These are phyloP conservation scores for Manihot esculenta DNA, from an alignment of 441 rosid genomes.

Conservation along the genomic window DNA sequence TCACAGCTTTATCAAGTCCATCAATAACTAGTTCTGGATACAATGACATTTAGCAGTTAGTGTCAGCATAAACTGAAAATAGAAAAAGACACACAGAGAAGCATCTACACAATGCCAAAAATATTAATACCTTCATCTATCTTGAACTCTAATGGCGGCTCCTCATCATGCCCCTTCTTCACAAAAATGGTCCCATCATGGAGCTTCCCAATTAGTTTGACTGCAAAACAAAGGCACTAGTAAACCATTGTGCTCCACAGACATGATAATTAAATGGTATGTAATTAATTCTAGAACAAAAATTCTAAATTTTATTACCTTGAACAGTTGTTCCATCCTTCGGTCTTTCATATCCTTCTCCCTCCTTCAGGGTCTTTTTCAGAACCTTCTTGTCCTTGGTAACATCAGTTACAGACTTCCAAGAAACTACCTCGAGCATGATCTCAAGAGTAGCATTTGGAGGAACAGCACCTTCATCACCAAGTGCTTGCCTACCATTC, in stretches of 20 bases:
- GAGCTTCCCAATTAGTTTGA: slow-evolving; percentile 66
- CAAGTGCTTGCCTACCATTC: slow-evolving; percentile 59
- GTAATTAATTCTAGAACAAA: neutral
- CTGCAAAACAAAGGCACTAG: slow-evolving; percentile 30
- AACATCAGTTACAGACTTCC: slow-evolving; percentile 71
- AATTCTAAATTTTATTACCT: slow-evolving; percentile 31
- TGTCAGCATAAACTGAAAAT: too few relatives aligned
- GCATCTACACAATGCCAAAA: neutral
- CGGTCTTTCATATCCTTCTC: slow-evolving; percentile 71
- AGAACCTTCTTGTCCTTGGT: slow-evolving; percentile 74
- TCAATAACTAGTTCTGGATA: slow-evolving; percentile 66
- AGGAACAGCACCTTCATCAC: slow-evolving; percentile 55
- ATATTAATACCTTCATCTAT: slow-evolving; percentile 61
- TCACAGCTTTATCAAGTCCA: slow-evolving; percentile 70
- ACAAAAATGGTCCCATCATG: slow-evolving; percentile 62
- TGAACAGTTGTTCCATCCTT: slow-evolving; percentile 67
- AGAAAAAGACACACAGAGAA: too few relatives aligned
- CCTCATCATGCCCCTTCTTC: slow-evolving; percentile 67
- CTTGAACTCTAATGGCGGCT: slow-evolving; percentile 56
- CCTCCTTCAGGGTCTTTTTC: slow-evolving; percentile 69
- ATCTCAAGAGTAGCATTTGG: slow-evolving; percentile 61
- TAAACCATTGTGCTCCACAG: neutral
- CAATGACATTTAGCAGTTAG: neutral
- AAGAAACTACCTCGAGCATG: slow-evolving; percentile 58
- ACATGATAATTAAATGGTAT: neutral